Conservation (phyloP, 2,329 filamentous ascomycete species). For the Pseudocercospora crystallina region DNA sequence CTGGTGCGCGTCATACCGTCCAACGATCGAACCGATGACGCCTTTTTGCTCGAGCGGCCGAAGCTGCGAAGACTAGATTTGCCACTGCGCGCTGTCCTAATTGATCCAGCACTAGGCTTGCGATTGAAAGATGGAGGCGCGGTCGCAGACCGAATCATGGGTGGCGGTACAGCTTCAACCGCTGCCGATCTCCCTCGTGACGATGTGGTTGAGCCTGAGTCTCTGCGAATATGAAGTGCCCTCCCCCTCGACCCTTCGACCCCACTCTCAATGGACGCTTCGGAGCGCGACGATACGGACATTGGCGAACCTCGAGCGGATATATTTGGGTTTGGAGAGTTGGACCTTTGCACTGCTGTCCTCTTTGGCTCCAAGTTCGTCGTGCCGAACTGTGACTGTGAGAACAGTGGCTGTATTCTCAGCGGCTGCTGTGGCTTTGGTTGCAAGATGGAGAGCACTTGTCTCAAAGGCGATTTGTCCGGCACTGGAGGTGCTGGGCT, state of each 20-base stretch:
- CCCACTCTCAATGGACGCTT: too few species aligned
- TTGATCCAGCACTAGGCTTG: not conserved
- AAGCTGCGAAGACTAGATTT: not conserved
- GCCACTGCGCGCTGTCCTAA: not conserved
- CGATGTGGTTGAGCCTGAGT: not conserved
- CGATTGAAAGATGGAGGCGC: conserved; percentile 12
- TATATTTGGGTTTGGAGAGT: not conserved
- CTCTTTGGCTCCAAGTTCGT: too few species aligned
- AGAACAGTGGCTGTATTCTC: not conserved
- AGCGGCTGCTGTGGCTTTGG: not conserved
- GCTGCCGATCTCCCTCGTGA: not conserved
- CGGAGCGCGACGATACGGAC: too few species aligned
- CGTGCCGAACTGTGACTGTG: too few species aligned
- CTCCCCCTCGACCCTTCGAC: too few species aligned
- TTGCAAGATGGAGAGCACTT: not conserved
- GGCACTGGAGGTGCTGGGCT: conserved; percentile 16
- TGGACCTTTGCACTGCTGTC: not conserved
- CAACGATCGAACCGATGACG: too few species aligned
- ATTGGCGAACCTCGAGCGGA: not conserved
- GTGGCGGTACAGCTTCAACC: not conserved
- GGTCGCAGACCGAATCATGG: conserved; percentile 4
- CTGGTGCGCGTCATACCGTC: not conserved
- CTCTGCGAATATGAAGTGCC: not conserved
- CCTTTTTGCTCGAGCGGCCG: not conserved
- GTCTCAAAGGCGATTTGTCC: conserved; percentile 17